Conservation (phyloP, 1,139 yeast genomes). For the Taiozyma onychis region DNA sequence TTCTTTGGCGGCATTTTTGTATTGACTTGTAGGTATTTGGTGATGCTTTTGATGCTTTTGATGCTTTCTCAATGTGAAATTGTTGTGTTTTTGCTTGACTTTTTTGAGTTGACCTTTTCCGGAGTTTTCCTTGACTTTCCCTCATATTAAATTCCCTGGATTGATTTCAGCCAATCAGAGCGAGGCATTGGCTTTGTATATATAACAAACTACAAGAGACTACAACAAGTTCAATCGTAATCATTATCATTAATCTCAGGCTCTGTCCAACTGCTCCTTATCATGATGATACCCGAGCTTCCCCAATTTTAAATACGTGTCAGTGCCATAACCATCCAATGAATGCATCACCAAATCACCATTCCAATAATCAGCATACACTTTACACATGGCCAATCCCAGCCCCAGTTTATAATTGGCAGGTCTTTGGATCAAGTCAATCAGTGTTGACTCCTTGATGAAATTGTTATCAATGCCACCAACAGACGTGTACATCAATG, state of each 20-base stretch:
- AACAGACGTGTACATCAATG: slow-evolving; percentile 22
- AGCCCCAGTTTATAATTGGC: slow-evolving; percentile 73
- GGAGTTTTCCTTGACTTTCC: too few relatives aligned
- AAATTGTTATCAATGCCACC: slow-evolving; percentile 24
- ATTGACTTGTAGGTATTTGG: background rate
- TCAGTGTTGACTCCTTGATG: slow-evolving; percentile 36
- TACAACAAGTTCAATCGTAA: too few relatives aligned
- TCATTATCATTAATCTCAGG: slow-evolving; percentile 28
- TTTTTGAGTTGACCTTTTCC: too few relatives aligned
- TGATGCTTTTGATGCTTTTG: background rate
- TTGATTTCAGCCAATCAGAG: background rate
- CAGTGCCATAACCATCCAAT: slow-evolving; percentile 87
- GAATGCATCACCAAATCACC: slow-evolving; percentile 81
- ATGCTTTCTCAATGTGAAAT: too few relatives aligned
- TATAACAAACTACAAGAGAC: too few relatives aligned
- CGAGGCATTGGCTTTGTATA: background rate
- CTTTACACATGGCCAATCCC: slow-evolving; percentile 86
- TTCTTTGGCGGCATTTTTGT: background rate
- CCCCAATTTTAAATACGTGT: slow-evolving; percentile 72
- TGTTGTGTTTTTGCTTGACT: too few relatives aligned
- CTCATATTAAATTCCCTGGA: too few relatives aligned
- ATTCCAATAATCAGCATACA: slow-evolving; percentile 95
- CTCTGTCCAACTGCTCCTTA: slow-evolving; percentile 67
- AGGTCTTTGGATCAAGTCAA: slow-evolving; percentile 61
- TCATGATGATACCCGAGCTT: slow-evolving; percentile 66